Base-by-base conservation (phyloP, 345 rosid species). In the Ceriops tagal region DNA sequence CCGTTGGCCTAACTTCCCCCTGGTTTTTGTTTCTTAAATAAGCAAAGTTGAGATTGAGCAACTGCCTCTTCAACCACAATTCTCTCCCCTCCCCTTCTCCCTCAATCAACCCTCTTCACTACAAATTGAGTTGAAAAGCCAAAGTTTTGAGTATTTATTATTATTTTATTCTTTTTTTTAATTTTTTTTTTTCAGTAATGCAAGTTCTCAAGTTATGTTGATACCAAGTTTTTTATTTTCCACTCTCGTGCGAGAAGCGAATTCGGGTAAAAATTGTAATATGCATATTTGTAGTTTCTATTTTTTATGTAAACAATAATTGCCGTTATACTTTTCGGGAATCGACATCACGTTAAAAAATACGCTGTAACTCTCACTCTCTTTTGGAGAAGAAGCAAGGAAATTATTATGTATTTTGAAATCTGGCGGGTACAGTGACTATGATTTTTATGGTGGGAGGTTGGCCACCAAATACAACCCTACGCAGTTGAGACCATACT, bases 1-100 rank as follows among this genome's bases (percentile, higher is more conserved):
- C 84, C 39, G 88, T 83, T 88, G 89, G 89, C 88, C 89, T 83
- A 91, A 89, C 91, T 80, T 80, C 77, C 80, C 69, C 69, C 74
- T 68, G 80, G 84, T 81, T 67, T 82, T 78, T 30, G 85, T 80
- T 75, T 83, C 57, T 55, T 2, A 39, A 76, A 67, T 31, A 86
- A 88, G 85, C 87, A 81, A 83, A 71, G 80, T 65, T 21, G 63
- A 73, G 60, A 67, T 66, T 27, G 31, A 71, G 71, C 24, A 84
- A 65, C 83, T 51, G 83, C 83, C 52, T 72, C 82, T 43, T 74
- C 80, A 80, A 76, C 65, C 34, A 58, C 68, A 66, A 67, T 57
- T 55, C 53, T 63, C 61, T 30, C 22, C 59, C 18, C 30, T 10
- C 37, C 56, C 58, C 35, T 34, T 60, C 39, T 72, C 30, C 18